Base-by-base conservation (phyloP, 805 yeast genomes). In the Jamesozyma rosinii region DNA sequence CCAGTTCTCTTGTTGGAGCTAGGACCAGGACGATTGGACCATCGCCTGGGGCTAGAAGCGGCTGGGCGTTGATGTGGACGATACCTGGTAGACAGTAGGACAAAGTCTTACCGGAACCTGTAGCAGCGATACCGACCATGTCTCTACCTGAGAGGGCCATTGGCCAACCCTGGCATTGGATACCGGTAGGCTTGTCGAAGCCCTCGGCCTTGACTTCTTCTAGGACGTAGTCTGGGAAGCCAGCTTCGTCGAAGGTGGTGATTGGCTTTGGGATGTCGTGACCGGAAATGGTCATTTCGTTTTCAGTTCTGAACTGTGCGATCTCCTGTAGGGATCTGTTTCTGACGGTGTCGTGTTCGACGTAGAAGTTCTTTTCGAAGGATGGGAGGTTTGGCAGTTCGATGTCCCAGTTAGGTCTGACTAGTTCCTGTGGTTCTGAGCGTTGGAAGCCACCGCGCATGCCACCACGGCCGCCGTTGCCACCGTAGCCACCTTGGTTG, bases 131-230 rank as follows among this genome's bases (percentile, higher is more conserved):
- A 76, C 98, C 98, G 68, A 92, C 85, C 90, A 92, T 83, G 66
- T 92, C 97, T 72, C 97, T 86, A 74, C 98, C 98, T 57, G 90
- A 80, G 46, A 89, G 74, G 61, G 98, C 98, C 98, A 92, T 92
- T 51, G 98, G 98, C 98, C 98, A 92, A 73, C 98, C 98, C 74
- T 92, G 98, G 69, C 96, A 87, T 73, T 92, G 98, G 61, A 92
- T 92, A 53, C 87, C 88, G 44, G 98, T 92, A 58, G 98, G 98
- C 52, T 72, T 77, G 44, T 81, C 92, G 72, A 92, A 92, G 48
- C 97, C 97, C 69, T 85, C 88, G 47, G 80, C 80, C 68, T 83
- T 77, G 56, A 92, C 89, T 74, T 90, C 96, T 46, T 68, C 72
- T 61, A 92, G 74, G 37, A 90, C 97, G 64, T 90, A 89, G 56